Evolutionary conservation across 73 alveolate genomes (phyloP).

Genomic region (Paramecium bursaria): DNA sequence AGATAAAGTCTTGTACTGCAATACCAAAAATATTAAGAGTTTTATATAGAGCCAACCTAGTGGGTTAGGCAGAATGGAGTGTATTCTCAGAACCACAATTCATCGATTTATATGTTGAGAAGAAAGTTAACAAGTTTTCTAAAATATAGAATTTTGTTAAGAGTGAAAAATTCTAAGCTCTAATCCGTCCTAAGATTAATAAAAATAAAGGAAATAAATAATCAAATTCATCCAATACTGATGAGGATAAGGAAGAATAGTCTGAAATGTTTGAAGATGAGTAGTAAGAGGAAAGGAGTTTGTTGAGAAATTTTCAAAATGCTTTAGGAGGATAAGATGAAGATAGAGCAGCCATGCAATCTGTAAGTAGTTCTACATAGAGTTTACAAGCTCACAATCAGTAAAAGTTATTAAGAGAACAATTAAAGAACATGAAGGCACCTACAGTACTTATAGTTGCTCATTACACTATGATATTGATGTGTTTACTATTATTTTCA

Average conservation of each 20-base stretch:
- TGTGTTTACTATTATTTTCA: conserved; percentile 55
- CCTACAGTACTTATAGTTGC: conserved; percentile 64
- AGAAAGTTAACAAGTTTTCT: not conserved
- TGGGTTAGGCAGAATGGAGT: conserved; percentile 24
- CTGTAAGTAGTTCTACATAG: conserved; percentile 48
- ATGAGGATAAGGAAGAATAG: not conserved
- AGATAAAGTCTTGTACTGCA: conserved; percentile 33
- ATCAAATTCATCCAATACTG: conserved; percentile 42
- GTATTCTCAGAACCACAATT: conserved; percentile 20
- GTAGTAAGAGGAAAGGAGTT: not conserved
- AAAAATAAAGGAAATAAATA: conserved; percentile 27
- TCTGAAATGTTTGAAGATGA: conserved; percentile 5
- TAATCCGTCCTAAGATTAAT: not conserved
- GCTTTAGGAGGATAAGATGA: conserved; percentile 33
- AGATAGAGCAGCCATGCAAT: conserved; percentile 55
- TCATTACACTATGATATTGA: conserved; percentile 38
- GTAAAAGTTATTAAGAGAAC: conserved; percentile 58
- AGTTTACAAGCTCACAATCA: conserved; percentile 58
- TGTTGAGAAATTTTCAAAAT: not conserved
- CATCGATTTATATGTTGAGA: not conserved
- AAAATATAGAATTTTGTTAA: conserved; percentile 6
- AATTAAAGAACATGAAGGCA: conserved; percentile 57
- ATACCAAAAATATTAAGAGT: not conserved
- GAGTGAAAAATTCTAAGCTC: conserved; percentile 4
- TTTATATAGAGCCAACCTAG: not conserved